Percentiles rank a stretch among this genome's conserved stretches.
These are phyloP conservation scores for Globisporangium spiculum DNA, from an alignment of 352 stramenopile species.

Conservation along the genomic window DNA sequence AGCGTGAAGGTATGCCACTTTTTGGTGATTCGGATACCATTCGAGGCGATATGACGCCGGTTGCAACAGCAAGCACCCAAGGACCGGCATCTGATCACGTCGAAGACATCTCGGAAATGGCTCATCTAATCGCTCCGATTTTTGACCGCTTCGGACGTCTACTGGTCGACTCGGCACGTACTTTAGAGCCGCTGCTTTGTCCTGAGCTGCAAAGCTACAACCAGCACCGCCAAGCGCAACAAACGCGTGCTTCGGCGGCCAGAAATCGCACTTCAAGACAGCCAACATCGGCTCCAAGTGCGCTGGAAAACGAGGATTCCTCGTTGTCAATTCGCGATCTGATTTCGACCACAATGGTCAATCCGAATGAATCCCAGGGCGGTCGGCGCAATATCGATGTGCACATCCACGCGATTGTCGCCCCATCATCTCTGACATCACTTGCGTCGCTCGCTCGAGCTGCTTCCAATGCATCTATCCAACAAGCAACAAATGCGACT, in stretches of 20 bases:
- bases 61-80: background rate
- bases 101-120: conserved; percentile 57
- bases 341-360: conserved; percentile 39
- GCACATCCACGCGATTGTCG: conserved; percentile 85
- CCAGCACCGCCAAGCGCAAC: conserved; percentile 31
- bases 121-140: conserved; percentile 63
- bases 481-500: conserved; percentile 4
- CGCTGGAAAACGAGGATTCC: conserved; percentile 37
- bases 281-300: conserved; percentile 8
- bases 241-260: conserved; percentile 14
- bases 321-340: conserved; percentile 60
- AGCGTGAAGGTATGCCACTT: background rate
- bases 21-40: background rate
- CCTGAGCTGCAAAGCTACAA: conserved; percentile 43
- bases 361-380: conserved; percentile 25
- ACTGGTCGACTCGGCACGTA: conserved; percentile 61
- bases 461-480: conserved; percentile 7
- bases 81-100: background rate
- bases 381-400: conserved; percentile 77
- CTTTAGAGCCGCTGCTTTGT: conserved; percentile 59
- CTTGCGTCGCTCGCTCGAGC: conserved; percentile 46
- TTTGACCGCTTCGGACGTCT: conserved; percentile 82
- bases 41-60: background rate
- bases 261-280: conserved; percentile 10
- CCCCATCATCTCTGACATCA: conserved; percentile 65